A percentile compares a stretch with the other conserved stretches of the same genome.
Conservation (phyloP, 2,329 filamentous ascomycete genomes). For the Seiridium unicorne region DNA sequence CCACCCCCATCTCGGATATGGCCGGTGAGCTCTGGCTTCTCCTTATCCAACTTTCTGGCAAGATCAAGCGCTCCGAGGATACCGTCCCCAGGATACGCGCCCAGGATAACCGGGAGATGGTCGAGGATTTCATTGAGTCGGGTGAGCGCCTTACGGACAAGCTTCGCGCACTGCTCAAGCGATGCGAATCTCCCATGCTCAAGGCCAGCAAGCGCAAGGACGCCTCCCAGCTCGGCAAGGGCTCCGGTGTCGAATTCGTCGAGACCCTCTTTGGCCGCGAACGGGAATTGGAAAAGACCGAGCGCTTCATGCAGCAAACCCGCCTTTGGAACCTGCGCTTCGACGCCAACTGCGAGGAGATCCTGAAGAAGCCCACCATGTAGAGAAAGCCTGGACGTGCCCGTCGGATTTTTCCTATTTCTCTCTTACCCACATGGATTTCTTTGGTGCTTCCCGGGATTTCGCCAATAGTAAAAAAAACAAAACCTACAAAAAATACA, state of each 20-base stretch:
- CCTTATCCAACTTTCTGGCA: slow-evolving; percentile 88
- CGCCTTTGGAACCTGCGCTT: slow-evolving; percentile 91
- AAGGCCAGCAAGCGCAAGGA: slow-evolving; percentile 76
- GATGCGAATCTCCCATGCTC: slow-evolving; percentile 94
- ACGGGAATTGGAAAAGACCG: slow-evolving; percentile 82
- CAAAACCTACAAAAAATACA: not conserved
- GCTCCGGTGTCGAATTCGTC: slow-evolving; percentile 91
- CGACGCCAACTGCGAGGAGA: slow-evolving; percentile 92
- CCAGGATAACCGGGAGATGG: slow-evolving; percentile 71
- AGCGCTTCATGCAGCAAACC: slow-evolving; percentile 88
- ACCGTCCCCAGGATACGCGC: slow-evolving; percentile 69
- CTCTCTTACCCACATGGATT: not conserved
- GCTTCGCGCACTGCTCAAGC: slow-evolving; percentile 82
- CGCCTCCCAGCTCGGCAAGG: slow-evolving; percentile 77
- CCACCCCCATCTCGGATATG: slow-evolving; percentile 80
- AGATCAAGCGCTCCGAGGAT: slow-evolving; percentile 88
- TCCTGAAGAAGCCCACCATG: slow-evolving; percentile 63
- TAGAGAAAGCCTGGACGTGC: slow-evolving; percentile 31
- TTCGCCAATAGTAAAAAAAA: slow-evolving; percentile 3
- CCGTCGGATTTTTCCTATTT: slow-evolving; percentile 1
- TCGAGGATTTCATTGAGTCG: slow-evolving; percentile 87
- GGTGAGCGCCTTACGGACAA: slow-evolving; percentile 85
- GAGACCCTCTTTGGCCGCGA: slow-evolving; percentile 93
- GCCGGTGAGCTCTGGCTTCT: slow-evolving; percentile 95
- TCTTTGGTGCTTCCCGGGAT: not conserved